Evolutionary conservation across 805 yeast species (phyloP), one percentile per base, ranked within the genome.

Genomic region (Kazachstania viticola): DNA sequence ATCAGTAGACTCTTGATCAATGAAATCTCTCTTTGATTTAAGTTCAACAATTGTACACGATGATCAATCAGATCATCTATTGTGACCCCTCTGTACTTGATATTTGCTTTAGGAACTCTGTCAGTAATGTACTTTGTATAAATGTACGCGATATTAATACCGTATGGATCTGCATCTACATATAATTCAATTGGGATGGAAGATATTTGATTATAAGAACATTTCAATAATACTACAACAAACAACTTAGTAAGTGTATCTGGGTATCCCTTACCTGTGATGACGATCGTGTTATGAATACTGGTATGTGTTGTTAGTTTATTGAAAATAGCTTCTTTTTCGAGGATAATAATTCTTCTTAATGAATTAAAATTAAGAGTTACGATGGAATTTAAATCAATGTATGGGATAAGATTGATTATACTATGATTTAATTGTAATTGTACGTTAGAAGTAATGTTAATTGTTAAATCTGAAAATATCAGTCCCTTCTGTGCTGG

Each of bases 211-310:
- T 11, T 19, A n/a, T n/a, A n/a, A 23, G 25, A 17, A 21, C 18
- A 25, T 14, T 4, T 9, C 5, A 17, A 8, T 17, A 69, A 33
- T 29, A 33, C 38, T 3, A 48, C 34, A 1, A 72, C 44, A 40
- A 76, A 73, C 9, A 39, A 35, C 33, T 62, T 60, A 0, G 84
- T 75, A 12, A 72, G 44, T 14, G 57, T 46, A 49, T 79, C 87
- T 0, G 87, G 83, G 40, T 64, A 76, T 0, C 88, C 88, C 44
- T 75, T 78, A 0, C 80, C 84, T 0, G 84, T 76, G 7, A 79
- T 49, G 1, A 72, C 14, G 2, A 71, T 38, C 12, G 58, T 14
- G 3, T 17, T 18, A 5, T 11, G 13, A 8, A 15, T 13, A 3
- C 29, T 16, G 13, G 28, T 14, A 14, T 36, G 24, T 6, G 32